phyloP scores from a whole-genome alignment of 2,329 filamentous ascomycete species.

The Endothia cerciana region DNA sequence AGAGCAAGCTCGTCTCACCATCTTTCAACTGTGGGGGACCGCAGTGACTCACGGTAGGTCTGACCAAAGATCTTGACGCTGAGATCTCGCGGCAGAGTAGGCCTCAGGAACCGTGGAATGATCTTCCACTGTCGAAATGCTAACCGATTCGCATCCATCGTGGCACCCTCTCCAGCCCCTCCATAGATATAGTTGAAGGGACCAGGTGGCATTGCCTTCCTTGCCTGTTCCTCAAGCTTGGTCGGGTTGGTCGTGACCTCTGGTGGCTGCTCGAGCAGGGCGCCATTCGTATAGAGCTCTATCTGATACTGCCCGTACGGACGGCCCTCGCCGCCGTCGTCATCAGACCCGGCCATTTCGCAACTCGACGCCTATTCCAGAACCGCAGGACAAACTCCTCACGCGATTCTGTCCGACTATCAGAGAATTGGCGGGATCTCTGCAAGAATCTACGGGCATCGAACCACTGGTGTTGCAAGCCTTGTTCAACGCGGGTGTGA shows the following conservation, averaged over 20 bases:
- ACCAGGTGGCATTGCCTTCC: constrained; percentile 48
- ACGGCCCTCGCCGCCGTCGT: constrained; percentile 17
- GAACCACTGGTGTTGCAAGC: background rate
- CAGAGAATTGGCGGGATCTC: too few species aligned
- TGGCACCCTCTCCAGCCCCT: constrained; percentile 64
- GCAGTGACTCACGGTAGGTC: constrained; percentile 43
- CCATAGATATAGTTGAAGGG: constrained; percentile 65
- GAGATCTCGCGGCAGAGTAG: constrained; percentile 51
- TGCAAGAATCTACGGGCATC: background rate
- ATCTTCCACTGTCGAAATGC: constrained; percentile 59
- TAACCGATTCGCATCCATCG: constrained; percentile 61
- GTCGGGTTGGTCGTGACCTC: constrained; percentile 63
- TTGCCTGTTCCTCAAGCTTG: constrained; percentile 59
- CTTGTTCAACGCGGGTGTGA: background rate
- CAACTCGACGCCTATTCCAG: background rate
- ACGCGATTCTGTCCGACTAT: background rate
- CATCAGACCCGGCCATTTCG: constrained; percentile 23
- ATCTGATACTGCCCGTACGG: constrained; percentile 37
- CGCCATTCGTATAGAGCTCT: constrained; percentile 55
- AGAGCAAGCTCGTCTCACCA: background rate
- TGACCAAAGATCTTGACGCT: constrained; percentile 56
- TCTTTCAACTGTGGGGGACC: background rate
- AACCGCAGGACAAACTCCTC: background rate
- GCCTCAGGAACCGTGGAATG: constrained; percentile 55
- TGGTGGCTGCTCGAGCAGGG: constrained; percentile 52